Conservation (phyloP, 768 basidiomycete genomes). For the Boletus sp. region DNA sequence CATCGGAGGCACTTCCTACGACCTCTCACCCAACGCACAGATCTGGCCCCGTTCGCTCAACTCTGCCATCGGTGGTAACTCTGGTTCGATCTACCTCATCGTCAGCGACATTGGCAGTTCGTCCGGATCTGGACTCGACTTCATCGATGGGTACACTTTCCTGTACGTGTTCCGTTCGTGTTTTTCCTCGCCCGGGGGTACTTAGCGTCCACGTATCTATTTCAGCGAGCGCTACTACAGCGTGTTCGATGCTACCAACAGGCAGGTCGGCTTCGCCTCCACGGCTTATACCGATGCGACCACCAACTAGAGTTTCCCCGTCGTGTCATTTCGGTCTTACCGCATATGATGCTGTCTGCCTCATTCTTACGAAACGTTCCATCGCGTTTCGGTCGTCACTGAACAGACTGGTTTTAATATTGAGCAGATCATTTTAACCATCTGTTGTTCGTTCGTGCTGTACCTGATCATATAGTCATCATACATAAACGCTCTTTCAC, state of each 20-base stretch:
- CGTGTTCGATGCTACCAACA: constrained; percentile 27
- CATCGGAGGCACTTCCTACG: constrained; percentile 21
- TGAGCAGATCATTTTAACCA: no score
- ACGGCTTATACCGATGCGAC: background rate
- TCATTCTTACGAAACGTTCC: background rate
- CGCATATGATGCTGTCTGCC: background rate
- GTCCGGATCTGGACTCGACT: constrained; percentile 22
- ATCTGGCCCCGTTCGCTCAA: constrained; percentile 37
- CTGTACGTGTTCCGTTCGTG: constrained; percentile 1
- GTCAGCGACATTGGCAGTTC: constrained; percentile 20
- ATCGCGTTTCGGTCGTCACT: background rate
- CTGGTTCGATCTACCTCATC: constrained; percentile 29
- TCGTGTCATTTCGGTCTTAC: background rate
- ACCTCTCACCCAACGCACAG: constrained; percentile 28
- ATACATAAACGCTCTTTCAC: no score
- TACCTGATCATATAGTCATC: background rate
- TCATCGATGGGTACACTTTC: constrained; percentile 22
- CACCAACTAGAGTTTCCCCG: background rate
- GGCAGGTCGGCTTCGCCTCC: constrained; percentile 7
- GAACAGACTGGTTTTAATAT: no score
- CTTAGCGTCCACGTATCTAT: background rate
- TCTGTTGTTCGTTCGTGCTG: background rate
- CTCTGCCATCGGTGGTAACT: constrained; percentile 26
- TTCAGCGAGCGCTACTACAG: constrained; percentile 40
- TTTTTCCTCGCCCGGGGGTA: background rate